A percentile compares a stretch with the other conserved stretches of the same genome.
Conservation (phyloP, 805 yeast species). For the Blastobotrys chiropterorum region DNA sequence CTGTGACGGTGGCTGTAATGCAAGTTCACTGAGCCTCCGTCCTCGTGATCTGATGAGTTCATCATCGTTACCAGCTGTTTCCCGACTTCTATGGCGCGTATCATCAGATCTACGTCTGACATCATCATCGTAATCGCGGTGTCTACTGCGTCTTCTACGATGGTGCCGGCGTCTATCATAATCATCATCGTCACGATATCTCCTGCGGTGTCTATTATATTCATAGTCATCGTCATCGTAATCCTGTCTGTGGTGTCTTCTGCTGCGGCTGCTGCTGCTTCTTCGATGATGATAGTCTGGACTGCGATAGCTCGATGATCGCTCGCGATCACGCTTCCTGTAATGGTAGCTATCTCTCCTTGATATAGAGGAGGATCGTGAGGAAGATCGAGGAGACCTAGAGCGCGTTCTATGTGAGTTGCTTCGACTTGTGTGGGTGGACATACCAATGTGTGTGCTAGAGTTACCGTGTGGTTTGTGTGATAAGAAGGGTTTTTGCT, state of each 20-base stretch:
- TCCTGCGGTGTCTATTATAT: not conserved
- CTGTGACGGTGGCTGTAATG: not conserved
- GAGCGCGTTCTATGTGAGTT: not conserved
- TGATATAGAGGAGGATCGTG: not conserved
- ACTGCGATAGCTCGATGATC: not conserved
- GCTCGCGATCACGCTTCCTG: not conserved
- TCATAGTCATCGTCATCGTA: not conserved
- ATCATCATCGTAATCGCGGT: not conserved
- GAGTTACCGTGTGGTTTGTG: no score
- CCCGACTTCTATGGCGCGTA: not conserved
- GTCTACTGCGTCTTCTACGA: conserved; percentile 9
- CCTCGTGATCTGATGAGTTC: no score
- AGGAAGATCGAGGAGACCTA: not conserved
- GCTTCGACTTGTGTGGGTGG: not conserved
- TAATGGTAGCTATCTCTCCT: not conserved
- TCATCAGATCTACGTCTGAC: not conserved
- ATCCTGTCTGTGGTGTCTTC: not conserved
- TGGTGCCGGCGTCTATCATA: conserved; percentile 8
- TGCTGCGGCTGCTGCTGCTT: not conserved
- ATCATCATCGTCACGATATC: not conserved
- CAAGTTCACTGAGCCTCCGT: not conserved
- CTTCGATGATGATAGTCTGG: conserved; percentile 4
- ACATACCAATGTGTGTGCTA: not conserved
- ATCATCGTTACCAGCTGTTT: not conserved
- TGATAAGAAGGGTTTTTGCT: no score